These are phyloP conservation scores for Oryza nivara DNA, from an alignment of 176 grass and related monocot species.

Conservation along the genomic window DNA sequence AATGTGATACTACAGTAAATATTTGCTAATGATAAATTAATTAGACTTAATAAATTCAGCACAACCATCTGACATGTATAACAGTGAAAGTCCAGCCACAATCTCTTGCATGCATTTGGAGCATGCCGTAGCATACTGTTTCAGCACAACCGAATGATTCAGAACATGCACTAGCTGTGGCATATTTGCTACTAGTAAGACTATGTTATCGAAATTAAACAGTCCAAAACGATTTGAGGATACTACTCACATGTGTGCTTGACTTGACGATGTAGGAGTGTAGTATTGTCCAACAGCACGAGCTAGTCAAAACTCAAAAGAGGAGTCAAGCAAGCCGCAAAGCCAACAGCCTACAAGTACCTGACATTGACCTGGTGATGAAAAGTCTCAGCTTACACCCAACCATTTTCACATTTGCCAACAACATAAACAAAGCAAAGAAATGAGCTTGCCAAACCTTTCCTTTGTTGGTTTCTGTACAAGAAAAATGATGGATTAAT, in stretches of 20 bases:
- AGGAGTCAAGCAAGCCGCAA: not conserved
- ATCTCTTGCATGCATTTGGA: not conserved
- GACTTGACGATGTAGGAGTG: not conserved
- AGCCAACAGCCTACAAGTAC: not conserved
- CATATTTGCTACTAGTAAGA: too few species aligned
- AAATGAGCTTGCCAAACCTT: not conserved
- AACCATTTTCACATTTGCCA: constrained; percentile 30
- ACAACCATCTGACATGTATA: too few species aligned
- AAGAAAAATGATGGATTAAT: not conserved
- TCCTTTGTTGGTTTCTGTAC: not conserved
- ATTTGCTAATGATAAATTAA: too few species aligned
- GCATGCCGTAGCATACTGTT: not conserved
- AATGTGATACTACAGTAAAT: too few species aligned
- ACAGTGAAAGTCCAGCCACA: not conserved
- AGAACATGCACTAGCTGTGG: not conserved
- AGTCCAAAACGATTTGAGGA: not conserved
- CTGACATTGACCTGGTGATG: not conserved
- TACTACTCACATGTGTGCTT: not conserved
- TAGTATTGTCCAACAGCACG: not conserved
- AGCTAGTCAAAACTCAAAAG: not conserved
- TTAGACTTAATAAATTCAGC: too few species aligned
- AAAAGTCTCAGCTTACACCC: not conserved
- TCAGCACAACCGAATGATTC: not conserved
- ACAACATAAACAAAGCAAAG: not conserved
- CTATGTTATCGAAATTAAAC: too few species aligned